Evolutionary conservation across 179 eudicot species (phyloP).

Genomic region (Drosera spatulata): DNA sequence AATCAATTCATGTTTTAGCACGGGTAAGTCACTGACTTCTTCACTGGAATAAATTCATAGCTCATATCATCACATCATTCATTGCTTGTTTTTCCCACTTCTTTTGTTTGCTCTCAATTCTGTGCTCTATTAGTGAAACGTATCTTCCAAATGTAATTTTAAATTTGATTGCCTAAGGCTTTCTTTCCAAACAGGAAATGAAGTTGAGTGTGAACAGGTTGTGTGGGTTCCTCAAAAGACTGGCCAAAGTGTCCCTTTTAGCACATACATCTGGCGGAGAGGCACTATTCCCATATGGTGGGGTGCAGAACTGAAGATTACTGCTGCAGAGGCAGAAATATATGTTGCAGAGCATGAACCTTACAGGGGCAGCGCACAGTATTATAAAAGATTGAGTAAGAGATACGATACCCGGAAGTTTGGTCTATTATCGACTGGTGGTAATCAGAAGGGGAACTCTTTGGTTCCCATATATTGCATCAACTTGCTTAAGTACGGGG

Average conservation of each 20-base stretch:
- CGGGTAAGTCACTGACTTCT: slow-evolving; percentile 42
- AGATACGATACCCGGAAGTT: slow-evolving; percentile 72
- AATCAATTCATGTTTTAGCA: slow-evolving; percentile 78
- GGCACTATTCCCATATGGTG: slow-evolving; percentile 98
- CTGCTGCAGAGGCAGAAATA: slow-evolving; percentile 96
- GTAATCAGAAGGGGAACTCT: slow-evolving; percentile 56
- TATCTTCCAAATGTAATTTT: not conserved
- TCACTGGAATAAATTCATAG: not conserved
- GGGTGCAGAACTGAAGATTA: slow-evolving; percentile 94
- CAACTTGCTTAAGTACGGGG: slow-evolving; percentile 77
- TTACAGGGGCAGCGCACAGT: slow-evolving; percentile 83
- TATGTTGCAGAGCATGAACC: slow-evolving; percentile 86
- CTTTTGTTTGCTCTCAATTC: not conserved
- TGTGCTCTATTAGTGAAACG: not conserved
- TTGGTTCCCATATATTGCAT: slow-evolving; percentile 79
- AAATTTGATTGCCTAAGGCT: slow-evolving; percentile 6
- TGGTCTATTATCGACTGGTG: slow-evolving; percentile 28
- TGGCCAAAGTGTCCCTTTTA: slow-evolving; percentile 83
- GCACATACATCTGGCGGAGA: slow-evolving; percentile 82
- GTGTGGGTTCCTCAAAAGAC: slow-evolving; percentile 79
- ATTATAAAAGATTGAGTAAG: slow-evolving; percentile 73
- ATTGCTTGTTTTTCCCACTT: not conserved
- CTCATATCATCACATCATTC: not conserved
- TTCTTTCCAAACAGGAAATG: slow-evolving; percentile 61
- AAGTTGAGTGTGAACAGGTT: slow-evolving; percentile 98